Percentiles rank a stretch among this genome's conserved stretches.
phyloP scores from a whole-genome alignment of 352 stramenopile species.

The Globisporangium acanthophoron region DNA sequence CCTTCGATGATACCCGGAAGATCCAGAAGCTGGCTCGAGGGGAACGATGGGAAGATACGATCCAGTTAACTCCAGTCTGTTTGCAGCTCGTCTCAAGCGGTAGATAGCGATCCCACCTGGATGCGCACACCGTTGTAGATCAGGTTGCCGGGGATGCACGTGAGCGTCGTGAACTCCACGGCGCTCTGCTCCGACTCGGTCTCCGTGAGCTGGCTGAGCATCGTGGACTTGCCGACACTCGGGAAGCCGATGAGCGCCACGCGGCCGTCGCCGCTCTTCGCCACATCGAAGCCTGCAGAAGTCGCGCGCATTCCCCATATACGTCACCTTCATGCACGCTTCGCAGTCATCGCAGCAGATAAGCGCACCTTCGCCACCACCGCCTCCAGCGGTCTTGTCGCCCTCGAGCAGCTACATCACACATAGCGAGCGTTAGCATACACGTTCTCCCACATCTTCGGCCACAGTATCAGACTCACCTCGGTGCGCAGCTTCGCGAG shows the following conservation, averaged over 20 bases:
- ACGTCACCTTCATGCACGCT: not conserved
- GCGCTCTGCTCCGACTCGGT: slow-evolving; percentile 95
- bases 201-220: slow-evolving; percentile 92
- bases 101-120: slow-evolving; percentile 47
- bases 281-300: slow-evolving; percentile 89
- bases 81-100: not conserved
- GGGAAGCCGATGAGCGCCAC: slow-evolving; percentile 96
- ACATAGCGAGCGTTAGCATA: not conserved
- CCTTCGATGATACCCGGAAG: slow-evolving; percentile 99
- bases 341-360: not conserved
- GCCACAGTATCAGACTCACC: slow-evolving; percentile 17
- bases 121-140: slow-evolving; percentile 96
- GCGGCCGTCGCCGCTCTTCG: slow-evolving; percentile 94
- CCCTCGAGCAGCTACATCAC: slow-evolving; percentile 64
- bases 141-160: slow-evolving; percentile 96
- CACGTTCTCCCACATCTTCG: not conserved
- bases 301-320: not conserved
- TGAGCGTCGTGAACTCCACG: slow-evolving; percentile 98
- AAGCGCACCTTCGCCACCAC: slow-evolving; percentile 66
- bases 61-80: not conserved
- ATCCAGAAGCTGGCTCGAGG: slow-evolving; percentile 88
- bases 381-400: slow-evolving; percentile 66
- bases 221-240: slow-evolving; percentile 86
- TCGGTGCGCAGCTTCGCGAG: slow-evolving; percentile 98
- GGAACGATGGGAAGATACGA: not conserved